Conservation (phyloP, 2,329 filamentous ascomycete species). For the Claviceps cyperi region DNA sequence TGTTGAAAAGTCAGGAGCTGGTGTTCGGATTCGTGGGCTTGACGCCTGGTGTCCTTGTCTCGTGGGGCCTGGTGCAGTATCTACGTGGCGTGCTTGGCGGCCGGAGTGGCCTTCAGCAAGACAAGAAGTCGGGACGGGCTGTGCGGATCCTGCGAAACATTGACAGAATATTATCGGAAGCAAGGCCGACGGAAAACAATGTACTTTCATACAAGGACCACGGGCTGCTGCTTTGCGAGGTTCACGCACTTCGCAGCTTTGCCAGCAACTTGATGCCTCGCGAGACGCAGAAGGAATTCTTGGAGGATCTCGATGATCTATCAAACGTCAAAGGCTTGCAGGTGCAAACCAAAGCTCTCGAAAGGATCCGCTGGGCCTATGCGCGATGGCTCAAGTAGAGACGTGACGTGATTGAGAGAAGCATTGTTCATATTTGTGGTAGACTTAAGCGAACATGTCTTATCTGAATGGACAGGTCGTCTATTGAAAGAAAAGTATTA, state of each 20-base stretch:
- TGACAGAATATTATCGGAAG: slow-evolving; percentile 61
- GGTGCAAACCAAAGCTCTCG: slow-evolving; percentile 63
- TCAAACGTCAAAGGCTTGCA: slow-evolving; percentile 69
- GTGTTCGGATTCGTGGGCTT: slow-evolving; percentile 96
- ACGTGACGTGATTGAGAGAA: background rate
- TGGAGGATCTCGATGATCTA: slow-evolving; percentile 77
- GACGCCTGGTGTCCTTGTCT: slow-evolving; percentile 83
- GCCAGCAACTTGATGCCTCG: slow-evolving; percentile 48
- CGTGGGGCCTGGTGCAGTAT: slow-evolving; percentile 60
- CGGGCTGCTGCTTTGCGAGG: slow-evolving; percentile 77
- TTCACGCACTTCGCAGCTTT: slow-evolving; percentile 64
- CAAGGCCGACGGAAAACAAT: slow-evolving; percentile 54
- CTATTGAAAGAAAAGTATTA: background rate
- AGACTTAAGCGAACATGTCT: background rate
- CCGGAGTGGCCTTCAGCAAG: slow-evolving; percentile 51
- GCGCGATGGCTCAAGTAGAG: slow-evolving; percentile 49
- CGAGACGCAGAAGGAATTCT: slow-evolving; percentile 67
- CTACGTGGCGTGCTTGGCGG: slow-evolving; percentile 54
- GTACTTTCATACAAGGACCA: slow-evolving; percentile 85
- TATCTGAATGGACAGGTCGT: background rate
- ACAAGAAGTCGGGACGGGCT: slow-evolving; percentile 53
- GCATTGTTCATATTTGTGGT: background rate
- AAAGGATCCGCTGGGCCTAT: slow-evolving; percentile 85
- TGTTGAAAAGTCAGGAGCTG: slow-evolving; percentile 90
- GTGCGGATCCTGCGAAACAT: slow-evolving; percentile 74